phyloP scores from a whole-genome alignment of 495 filamentous ascomycete species.

The Extremus antarcticus region DNA sequence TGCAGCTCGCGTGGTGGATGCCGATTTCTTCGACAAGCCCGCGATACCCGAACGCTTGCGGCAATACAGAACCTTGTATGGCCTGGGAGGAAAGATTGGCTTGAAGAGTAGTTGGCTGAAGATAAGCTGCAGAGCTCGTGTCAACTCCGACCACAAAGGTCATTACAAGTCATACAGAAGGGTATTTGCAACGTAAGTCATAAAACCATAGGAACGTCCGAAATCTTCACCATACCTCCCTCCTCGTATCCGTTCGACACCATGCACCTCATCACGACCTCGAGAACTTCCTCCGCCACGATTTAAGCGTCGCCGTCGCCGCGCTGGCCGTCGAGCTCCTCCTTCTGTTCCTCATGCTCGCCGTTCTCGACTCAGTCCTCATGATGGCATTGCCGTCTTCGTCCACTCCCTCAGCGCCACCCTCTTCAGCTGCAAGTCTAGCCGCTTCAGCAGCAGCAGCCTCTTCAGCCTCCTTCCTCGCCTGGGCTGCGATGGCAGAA shows the following conservation, averaged over 20 bases:
- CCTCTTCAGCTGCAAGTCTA: background rate
- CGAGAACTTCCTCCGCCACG: conserved; percentile 1
- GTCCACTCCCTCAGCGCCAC: background rate
- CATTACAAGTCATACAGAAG: background rate
- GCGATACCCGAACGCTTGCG: background rate
- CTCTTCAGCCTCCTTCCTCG: background rate
- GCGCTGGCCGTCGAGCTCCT: conserved; percentile 4
- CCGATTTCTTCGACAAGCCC: background rate
- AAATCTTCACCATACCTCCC: too few species aligned
- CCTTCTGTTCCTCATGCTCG: background rate
- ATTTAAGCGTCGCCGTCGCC: background rate
- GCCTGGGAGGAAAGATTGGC: too few species aligned
- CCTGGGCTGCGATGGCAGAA: background rate
- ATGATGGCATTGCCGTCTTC: background rate
- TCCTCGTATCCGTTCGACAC: too few species aligned
- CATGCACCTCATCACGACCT: background rate
- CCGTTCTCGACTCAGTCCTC: background rate
- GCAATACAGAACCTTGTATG: too few species aligned
- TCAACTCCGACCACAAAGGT: background rate
- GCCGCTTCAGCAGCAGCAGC: background rate
- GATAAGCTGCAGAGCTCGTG: too few species aligned
- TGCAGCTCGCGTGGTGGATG: background rate
- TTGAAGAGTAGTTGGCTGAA: too few species aligned
- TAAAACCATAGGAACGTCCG: background rate
- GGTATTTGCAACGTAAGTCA: background rate